These are phyloP conservation scores for Jamesozyma jinghongensis DNA, from an alignment of 805 yeast genomes.

Conservation along the genomic window DNA sequence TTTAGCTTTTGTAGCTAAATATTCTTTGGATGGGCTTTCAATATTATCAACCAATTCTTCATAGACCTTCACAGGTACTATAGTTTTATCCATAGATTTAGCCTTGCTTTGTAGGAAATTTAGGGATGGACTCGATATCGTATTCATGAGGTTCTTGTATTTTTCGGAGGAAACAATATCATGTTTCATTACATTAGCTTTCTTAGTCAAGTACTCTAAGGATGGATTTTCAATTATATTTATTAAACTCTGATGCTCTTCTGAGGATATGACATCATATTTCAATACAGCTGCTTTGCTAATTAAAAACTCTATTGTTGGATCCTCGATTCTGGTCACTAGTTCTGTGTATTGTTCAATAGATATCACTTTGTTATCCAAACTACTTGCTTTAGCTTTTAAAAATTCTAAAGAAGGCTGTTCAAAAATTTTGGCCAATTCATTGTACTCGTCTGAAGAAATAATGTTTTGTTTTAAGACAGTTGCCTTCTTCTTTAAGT, in stretches of 20 bases:
- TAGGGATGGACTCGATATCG: slow-evolving; percentile 7
- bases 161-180: slow-evolving; percentile 14
- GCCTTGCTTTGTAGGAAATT: slow-evolving; percentile 13
- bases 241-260: slow-evolving; percentile 8
- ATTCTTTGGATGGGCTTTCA: slow-evolving; percentile 8
- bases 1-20: neutral
- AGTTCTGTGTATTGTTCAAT: slow-evolving; percentile 7
- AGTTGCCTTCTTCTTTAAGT: slow-evolving; percentile 16
- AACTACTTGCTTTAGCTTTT: slow-evolving; percentile 4
- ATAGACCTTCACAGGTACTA: slow-evolving; percentile 10
- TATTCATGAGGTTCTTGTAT: slow-evolving; percentile 5
- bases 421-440: neutral
- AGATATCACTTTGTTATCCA: slow-evolving; percentile 18
- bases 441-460: neutral
- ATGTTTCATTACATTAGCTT: slow-evolving; percentile 11
- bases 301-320: slow-evolving; percentile 13
- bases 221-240: slow-evolving; percentile 10
- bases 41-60: slow-evolving; percentile 3
- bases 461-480: slow-evolving; percentile 7
- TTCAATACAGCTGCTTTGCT: slow-evolving; percentile 11
- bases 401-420: neutral
- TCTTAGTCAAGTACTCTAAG: neutral
- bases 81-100: slow-evolving; percentile 10
- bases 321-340: slow-evolving; percentile 3
- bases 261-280: slow-evolving; percentile 8